A percentile compares a stretch with the other conserved stretches of the same genome.
Conservation (phyloP, 192 early-diverging fungal species). For the Rhizophagus clarus region DNA sequence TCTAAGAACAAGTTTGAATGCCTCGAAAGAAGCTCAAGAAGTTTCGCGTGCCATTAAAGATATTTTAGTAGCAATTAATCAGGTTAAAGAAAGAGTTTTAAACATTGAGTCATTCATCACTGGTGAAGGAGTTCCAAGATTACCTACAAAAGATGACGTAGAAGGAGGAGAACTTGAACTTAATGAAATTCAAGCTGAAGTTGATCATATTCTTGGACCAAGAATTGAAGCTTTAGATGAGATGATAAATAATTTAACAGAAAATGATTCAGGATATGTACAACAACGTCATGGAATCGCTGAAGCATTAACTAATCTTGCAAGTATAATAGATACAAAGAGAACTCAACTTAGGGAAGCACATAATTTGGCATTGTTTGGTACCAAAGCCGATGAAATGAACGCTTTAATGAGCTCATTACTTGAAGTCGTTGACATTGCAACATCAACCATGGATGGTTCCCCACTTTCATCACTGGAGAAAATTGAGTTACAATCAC, state of each 20-base stretch:
- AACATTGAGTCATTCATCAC: constrained; percentile 33
- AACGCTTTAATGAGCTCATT: constrained; percentile 44
- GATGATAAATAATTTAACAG: constrained; percentile 29
- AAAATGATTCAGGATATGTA: constrained; percentile 35
- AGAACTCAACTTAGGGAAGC: constrained; percentile 40
- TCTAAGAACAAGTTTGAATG: constrained; percentile 25
- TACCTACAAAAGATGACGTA: constrained; percentile 30
- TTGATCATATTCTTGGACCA: constrained; percentile 34
- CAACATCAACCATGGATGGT: constrained; percentile 32
- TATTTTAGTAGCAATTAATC: constrained; percentile 22
- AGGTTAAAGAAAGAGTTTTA: constrained; percentile 30
- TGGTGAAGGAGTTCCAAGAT: neutral
- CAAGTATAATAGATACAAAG: constrained; percentile 42
- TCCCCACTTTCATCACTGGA: constrained; percentile 21
- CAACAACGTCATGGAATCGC: constrained; percentile 44
- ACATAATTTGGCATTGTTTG: constrained; percentile 39
- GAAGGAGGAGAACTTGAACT: constrained; percentile 23
- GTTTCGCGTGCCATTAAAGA: constrained; percentile 28
- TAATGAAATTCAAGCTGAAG: constrained; percentile 34
- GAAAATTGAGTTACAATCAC: constrained; percentile 41
- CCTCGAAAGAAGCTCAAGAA: constrained; percentile 27
- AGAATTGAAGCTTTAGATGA: constrained; percentile 40
- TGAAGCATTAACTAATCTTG: constrained; percentile 36
- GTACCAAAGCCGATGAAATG: constrained; percentile 44
- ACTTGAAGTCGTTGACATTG: constrained; percentile 40